These are phyloP conservation scores for Prinsepia uniflora DNA, from an alignment of 306 rosid species.

Conservation along the genomic window DNA sequence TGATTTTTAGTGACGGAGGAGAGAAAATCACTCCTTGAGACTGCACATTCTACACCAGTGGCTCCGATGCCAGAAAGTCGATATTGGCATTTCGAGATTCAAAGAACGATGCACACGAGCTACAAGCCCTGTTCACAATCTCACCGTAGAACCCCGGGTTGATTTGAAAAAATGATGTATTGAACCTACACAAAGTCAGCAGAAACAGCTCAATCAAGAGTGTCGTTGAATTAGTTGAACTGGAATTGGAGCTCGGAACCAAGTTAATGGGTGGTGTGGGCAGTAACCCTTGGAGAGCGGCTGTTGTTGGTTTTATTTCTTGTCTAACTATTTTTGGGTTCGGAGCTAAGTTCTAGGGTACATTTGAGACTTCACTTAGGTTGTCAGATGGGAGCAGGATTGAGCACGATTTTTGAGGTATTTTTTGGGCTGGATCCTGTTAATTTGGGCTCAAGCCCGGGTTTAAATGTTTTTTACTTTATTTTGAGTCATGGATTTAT, in stretches of 20 bases:
- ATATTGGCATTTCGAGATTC: conserved; percentile 36
- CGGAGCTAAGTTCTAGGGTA: too few species aligned
- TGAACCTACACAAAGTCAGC: conserved; percentile 39
- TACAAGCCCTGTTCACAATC: conserved; percentile 48
- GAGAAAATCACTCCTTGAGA: conserved; percentile 49
- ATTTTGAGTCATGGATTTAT: too few species aligned
- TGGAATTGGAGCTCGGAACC: conserved; percentile 54
- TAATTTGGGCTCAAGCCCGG: too few species aligned
- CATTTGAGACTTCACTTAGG: too few species aligned
- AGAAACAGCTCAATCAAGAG: conserved; percentile 60
- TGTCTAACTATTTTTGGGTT: too few species aligned
- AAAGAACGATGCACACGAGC: conserved; percentile 46
- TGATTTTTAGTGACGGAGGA: conserved; percentile 32
- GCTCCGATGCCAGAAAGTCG: conserved; percentile 30
- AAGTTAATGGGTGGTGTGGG: too few species aligned
- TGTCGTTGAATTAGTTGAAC: conserved; percentile 52
- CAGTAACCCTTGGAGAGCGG: too few species aligned
- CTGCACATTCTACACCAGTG: conserved; percentile 45
- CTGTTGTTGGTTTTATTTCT: too few species aligned
- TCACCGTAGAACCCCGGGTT: conserved; percentile 77
- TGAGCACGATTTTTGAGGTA: too few species aligned
- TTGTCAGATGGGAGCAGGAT: too few species aligned
- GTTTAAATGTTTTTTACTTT: too few species aligned
- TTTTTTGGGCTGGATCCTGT: too few species aligned
- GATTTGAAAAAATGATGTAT: conserved; percentile 40